These are phyloP conservation scores for Phialophora verrucosa DNA, from an alignment of 2,329 filamentous ascomycete species.

Conservation along the genomic window DNA sequence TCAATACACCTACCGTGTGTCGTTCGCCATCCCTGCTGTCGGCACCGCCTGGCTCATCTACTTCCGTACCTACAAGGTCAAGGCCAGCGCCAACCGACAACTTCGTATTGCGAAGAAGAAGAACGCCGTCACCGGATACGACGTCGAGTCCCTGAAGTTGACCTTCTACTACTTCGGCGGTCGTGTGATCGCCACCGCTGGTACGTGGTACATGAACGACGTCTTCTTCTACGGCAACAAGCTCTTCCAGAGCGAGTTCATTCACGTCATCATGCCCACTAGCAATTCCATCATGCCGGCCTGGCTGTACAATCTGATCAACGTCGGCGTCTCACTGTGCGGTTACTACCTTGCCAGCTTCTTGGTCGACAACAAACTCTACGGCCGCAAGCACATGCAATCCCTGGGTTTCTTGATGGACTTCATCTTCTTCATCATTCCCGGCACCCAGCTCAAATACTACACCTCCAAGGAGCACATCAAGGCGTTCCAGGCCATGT, in stretches of 20 bases:
- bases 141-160: slow-evolving; percentile 77
- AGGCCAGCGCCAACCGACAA: slow-evolving; percentile 76
- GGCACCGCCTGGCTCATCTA: slow-evolving; percentile 95
- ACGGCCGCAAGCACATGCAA: slow-evolving; percentile 96
- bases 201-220: slow-evolving; percentile 94
- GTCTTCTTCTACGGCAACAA: slow-evolving; percentile 99
- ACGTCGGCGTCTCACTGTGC: slow-evolving; percentile 80
- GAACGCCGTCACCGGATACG: slow-evolving; percentile 87
- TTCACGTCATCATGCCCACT: slow-evolving; percentile 74
- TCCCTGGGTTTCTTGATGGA: slow-evolving; percentile 90
- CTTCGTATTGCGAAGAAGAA: slow-evolving; percentile 84
- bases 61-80: slow-evolving; percentile 96
- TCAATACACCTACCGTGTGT: slow-evolving; percentile 91
- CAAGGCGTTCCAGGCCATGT: slow-evolving; percentile 91
- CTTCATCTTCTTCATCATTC: slow-evolving; percentile 92
- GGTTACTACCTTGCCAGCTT: slow-evolving; percentile 90
- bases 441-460: slow-evolving; percentile 85
- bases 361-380: slow-evolving; percentile 93
- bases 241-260: slow-evolving; percentile 92
- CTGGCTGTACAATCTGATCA: slow-evolving; percentile 93
- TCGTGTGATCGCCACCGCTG: slow-evolving; percentile 83
- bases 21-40: slow-evolving; percentile 86
- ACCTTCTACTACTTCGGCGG: slow-evolving; percentile 84
- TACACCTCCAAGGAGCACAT: slow-evolving; percentile 75
- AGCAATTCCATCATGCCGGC: slow-evolving; percentile 77